Evolutionary conservation across 805 yeast species (phyloP), one percentile per base, ranked within the genome.

Genomic region (Hanseniaspora lachancei): DNA sequence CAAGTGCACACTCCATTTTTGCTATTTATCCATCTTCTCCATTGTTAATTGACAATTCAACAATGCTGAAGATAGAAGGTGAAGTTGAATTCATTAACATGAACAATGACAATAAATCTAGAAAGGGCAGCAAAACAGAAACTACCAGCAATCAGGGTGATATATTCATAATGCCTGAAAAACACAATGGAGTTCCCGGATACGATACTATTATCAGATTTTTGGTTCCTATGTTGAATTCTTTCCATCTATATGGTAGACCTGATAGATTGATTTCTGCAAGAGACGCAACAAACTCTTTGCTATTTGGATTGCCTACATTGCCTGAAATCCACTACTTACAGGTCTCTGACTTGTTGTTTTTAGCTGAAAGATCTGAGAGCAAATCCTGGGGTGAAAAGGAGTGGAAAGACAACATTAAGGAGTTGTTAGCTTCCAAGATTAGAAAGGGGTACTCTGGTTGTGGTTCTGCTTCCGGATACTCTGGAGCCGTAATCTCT

Each of bases 21-120:
- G 97, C 98, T 0, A 81, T 89, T n/a, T 93, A 88, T 68, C 98
- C 98, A 13, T 89, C 86, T 63, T 77, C 89, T 49, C 82, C 83
- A 27, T 72, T 79, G 59, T 77, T 91, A 59, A 85, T 93, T 59
- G 95, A 91, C 69, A 81, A 81, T 58, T 81, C 91, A 54, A 87
- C 97, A 1, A 81, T 93, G 77, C 77, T 91, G 65, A 93, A 93
- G 66, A 68, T 91, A 55, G 96, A 89, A 65, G 97, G 96, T 49
- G 74, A 77, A 42, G 86, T 89, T 35, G 70, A 74, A 55, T 84
- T 84, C n/a, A 44, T 44, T n/a, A 32, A 46, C 27, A 46, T 40
- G 24, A 20, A 21, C 44, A 41, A 21, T 7, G 29, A 23, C 4
- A 23, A 18, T 20, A 52, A 52, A 27, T 16, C 32, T 3, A 53